These are phyloP conservation scores for Anthoceros angustus DNA, from an alignment of 225 moss, liverwort and hornwort genomes.

Conservation along the genomic window DNA sequence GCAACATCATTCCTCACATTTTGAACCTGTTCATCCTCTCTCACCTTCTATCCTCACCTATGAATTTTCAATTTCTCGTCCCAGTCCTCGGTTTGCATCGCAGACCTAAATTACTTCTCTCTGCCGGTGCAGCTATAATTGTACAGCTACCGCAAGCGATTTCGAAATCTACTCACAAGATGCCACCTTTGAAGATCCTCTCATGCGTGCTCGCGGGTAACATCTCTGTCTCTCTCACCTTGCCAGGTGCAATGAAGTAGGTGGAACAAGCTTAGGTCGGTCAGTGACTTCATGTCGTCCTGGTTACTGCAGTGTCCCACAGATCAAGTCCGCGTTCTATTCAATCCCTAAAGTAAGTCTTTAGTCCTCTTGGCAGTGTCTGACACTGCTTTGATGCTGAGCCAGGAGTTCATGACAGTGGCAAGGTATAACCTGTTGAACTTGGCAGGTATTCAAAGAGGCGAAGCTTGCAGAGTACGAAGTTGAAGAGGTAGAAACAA, in stretches of 20 bases:
- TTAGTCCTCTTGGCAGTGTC: not conserved
- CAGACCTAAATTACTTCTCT: not conserved
- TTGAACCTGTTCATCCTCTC: constrained; percentile 45
- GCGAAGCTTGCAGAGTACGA: constrained; percentile 49
- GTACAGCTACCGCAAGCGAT: constrained; percentile 48
- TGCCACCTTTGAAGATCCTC: constrained; percentile 84
- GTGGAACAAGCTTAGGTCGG: not conserved
- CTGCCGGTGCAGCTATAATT: constrained; percentile 34
- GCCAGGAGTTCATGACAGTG: not conserved
- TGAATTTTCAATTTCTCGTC: not conserved
- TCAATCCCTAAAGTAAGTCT: constrained; percentile 62
- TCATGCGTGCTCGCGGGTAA: constrained; percentile 83
- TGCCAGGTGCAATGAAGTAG: not conserved
- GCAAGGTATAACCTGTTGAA: not conserved
- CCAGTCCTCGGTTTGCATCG: not conserved
- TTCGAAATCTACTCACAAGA: constrained; percentile 62
- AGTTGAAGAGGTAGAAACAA: constrained; percentile 55
- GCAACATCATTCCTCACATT: constrained; percentile 54
- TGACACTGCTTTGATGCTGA: not conserved
- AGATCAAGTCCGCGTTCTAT: constrained; percentile 93
- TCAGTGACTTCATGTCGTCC: not conserved
- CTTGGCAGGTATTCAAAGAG: constrained; percentile 62
- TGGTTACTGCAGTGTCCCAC: constrained; percentile 44
- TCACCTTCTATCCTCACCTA: not conserved
- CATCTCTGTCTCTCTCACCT: not conserved